These are phyloP conservation scores for Obba rivulosa DNA, from an alignment of 768 basidiomycete species.

Conservation along the genomic window DNA sequence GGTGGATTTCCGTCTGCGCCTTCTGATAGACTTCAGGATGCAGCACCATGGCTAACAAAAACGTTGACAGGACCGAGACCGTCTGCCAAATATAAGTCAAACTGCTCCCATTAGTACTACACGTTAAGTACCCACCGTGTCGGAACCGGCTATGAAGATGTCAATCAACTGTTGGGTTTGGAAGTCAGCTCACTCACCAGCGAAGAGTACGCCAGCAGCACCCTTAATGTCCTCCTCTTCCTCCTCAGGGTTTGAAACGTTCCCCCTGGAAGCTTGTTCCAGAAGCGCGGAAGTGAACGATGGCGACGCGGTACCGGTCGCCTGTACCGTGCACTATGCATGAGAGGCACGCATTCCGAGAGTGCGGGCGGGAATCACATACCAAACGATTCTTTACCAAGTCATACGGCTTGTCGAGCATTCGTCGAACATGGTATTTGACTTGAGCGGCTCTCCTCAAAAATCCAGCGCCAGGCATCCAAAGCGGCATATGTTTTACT, in stretches of 20 bases:
- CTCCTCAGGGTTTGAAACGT: conserved; percentile 5
- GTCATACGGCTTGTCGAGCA: conserved; percentile 7
- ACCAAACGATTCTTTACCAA: conserved; percentile 16
- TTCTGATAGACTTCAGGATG: conserved; percentile 33
- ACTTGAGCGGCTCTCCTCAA: conserved; percentile 6
- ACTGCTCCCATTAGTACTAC: neutral
- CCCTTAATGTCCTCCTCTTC: conserved; percentile 17
- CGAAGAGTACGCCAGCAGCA: conserved; percentile 16
- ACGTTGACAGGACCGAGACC: conserved; percentile 31
- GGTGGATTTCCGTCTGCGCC: conserved; percentile 39
- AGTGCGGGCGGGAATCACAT: neutral
- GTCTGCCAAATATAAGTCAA: conserved; percentile 23
- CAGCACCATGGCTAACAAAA: conserved; percentile 35
- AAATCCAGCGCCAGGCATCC: conserved; percentile 15
- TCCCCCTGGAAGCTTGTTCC: conserved; percentile 8
- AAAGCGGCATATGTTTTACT: conserved; percentile 12
- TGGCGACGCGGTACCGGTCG: conserved; percentile 10
- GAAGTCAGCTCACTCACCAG: conserved; percentile 6
- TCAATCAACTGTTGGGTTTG: neutral
- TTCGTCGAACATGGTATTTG: neutral
- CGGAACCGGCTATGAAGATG: conserved; percentile 9
- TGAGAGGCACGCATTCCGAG: neutral
- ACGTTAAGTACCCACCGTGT: conserved; percentile 7
- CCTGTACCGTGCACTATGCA: neutral
- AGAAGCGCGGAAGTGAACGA: conserved; percentile 15